Evolutionary conservation across 164 flowering plant genomes (phyloP), one percentile per base, ranked within the genome.

Genomic region (Malania oleifera): DNA sequence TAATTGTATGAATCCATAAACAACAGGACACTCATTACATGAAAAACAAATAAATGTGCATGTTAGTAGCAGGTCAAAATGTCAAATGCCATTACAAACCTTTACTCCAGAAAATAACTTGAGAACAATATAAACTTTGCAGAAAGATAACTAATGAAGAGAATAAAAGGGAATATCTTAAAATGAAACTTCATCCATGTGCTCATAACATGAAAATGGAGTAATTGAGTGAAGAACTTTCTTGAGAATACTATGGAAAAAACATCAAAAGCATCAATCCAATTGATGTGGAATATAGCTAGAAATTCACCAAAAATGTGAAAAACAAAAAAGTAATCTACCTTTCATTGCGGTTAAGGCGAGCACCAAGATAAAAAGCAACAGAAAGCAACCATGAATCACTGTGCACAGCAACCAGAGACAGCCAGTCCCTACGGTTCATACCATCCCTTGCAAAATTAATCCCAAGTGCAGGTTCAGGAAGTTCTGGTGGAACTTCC

Each of bases 381-480:
- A 86, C 96, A 53, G 97, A 82, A 54, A 91, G 86, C 80, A 91
- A 73, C 97, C 97, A 91, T 10, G 87, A 85, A 73, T 91, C 97
- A 69, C 91, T 87, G 63, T 91, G 97, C 57, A 90, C 90, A 29
- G 97, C 92, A 56, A 90, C 89, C 44, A 90, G 63, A 0, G 96
- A 91, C 19, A 87, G 81, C 97, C 97, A 91, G 49, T 91, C 97
- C 53, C 73, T 86, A 9, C 93, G 74, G 62, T 79, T 74, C 97
- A 91, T 91, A n/a, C 97, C 97, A 76, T 91, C 97, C 70, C 97
- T 77, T 1, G 96, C 93, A 54, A 91, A 91, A 60, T 87, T 91
- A 62, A 91, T 91, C 7, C 97, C 97, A 56, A 91, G 77, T 0
- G 97, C 97, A 1, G 97, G 97, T 73, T 91, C 97, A 12, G 97